phyloP scores from a whole-genome alignment of 169 alveolate genomes.

The Cryptosporidium xiaoi region DNA sequence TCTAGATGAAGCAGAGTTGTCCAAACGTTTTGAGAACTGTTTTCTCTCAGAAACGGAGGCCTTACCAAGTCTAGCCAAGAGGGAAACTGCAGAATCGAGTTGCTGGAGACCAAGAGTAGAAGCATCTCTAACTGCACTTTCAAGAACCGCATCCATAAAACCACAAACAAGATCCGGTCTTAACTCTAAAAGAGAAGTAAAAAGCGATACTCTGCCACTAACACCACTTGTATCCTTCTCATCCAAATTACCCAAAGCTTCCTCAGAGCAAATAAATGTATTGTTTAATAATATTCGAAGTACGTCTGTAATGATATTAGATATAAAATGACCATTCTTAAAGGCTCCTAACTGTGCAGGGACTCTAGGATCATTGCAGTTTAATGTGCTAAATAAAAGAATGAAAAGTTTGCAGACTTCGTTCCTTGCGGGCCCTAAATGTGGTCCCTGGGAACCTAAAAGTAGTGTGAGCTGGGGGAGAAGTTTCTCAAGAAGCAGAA shows the following conservation, averaged over 20 bases:
- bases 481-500: constrained; percentile 26
- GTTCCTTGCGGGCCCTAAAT: constrained; percentile 1
- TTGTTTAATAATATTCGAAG: constrained; percentile 11
- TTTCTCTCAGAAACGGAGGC: constrained; percentile 39
- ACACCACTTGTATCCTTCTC: constrained; percentile 4
- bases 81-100: constrained; percentile 33
- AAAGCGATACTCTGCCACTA: constrained; percentile 18
- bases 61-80: constrained; percentile 47
- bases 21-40: not conserved
- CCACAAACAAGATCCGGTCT: constrained; percentile 47
- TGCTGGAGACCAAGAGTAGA: constrained; percentile 23
- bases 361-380: constrained; percentile 6
- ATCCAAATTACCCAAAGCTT: constrained; percentile 4
- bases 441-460: constrained; percentile 4
- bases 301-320: constrained; percentile 11
- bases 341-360: constrained; percentile 6
- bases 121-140: constrained; percentile 18
- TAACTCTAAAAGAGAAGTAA: constrained; percentile 41
- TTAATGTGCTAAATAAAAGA: not conserved
- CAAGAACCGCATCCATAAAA: constrained; percentile 40
- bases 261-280: not conserved
- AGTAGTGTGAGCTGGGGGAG: constrained; percentile 27
- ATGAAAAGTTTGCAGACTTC: constrained; percentile 35
- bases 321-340: constrained; percentile 6
- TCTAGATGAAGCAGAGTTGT: too few species aligned